Conservation (phyloP, 768 basidiomycete genomes). For the Naganishia vishniacii region DNA sequence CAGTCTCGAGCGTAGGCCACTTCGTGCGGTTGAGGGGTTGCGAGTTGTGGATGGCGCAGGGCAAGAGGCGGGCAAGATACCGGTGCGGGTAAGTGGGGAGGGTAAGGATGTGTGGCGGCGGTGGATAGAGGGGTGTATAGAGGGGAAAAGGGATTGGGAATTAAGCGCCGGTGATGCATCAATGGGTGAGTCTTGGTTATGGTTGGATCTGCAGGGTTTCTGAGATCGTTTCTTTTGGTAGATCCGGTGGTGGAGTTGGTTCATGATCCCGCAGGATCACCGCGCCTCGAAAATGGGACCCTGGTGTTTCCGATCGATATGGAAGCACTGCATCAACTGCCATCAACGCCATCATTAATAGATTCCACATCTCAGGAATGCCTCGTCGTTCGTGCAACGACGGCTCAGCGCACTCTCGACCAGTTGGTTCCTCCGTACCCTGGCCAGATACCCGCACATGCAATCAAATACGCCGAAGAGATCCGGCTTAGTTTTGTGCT, state of each 20-base stretch:
- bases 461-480: slow-evolving; percentile 70
- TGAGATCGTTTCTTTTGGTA: not conserved
- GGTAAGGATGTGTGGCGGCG: not conserved
- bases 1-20: slow-evolving; percentile 68
- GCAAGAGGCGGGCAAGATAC: not conserved
- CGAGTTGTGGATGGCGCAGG: slow-evolving; percentile 48
- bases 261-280: not conserved
- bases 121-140: not conserved
- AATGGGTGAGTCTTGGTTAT: not conserved
- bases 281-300: not conserved
- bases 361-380: not conserved
- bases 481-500: slow-evolving; percentile 88
- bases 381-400: not conserved
- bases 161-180: not conserved
- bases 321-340: not conserved
- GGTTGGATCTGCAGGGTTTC: too few species aligned
- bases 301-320: not conserved
- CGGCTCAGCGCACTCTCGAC: not conserved
- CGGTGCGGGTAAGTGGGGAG: not conserved
- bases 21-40: slow-evolving; percentile 64
- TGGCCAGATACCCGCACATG: slow-evolving; percentile 19
- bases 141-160: not conserved
- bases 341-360: not conserved
- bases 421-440: slow-evolving; percentile 4
- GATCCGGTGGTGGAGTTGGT: not conserved